These are phyloP conservation scores for Penicillium atrosanguineum DNA, from an alignment of 495 filamentous ascomycete genomes.

Conservation along the genomic window DNA sequence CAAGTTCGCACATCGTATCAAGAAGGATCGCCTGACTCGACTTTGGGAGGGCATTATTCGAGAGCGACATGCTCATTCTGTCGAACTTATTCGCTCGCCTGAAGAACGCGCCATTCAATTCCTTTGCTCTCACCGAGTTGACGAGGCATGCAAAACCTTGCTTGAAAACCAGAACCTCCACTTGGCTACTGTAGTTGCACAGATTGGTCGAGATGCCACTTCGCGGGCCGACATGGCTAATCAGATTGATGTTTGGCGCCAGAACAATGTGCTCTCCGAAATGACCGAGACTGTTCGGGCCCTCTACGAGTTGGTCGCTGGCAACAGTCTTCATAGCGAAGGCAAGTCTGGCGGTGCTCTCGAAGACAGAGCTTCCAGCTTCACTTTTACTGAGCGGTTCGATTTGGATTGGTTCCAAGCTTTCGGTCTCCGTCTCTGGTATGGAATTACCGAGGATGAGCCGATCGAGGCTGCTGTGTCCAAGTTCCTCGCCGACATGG, in stretches of 20 bases:
- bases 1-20: constrained; percentile 48
- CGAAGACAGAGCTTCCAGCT: constrained; percentile 75
- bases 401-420: constrained; percentile 87
- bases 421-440: constrained; percentile 88
- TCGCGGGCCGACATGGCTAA: constrained; percentile 65
- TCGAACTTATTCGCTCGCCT: constrained; percentile 50
- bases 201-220: constrained; percentile 66
- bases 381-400: constrained; percentile 77
- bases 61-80: constrained; percentile 42
- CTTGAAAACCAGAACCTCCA: constrained; percentile 70
- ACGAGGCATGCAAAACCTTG: constrained; percentile 77
- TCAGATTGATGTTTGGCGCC: constrained; percentile 82
- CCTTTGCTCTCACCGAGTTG: constrained; percentile 71
- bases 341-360: constrained; percentile 60
- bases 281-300: constrained; percentile 82
- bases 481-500: constrained; percentile 66
- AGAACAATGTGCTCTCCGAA: constrained; percentile 76
- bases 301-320: constrained; percentile 84
- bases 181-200: constrained; percentile 77
- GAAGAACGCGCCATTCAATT: constrained; percentile 84
- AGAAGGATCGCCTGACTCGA: constrained; percentile 50
- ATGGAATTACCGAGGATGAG: constrained; percentile 65
- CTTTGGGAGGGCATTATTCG: constrained; percentile 50
- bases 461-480: constrained; percentile 67
- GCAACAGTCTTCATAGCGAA: constrained; percentile 76